A percentile compares a stretch with the other conserved stretches of the same genome.
phyloP scores from a whole-genome alignment of 2,329 filamentous ascomycete species.

The Neodidymelliopsis sp. region DNA sequence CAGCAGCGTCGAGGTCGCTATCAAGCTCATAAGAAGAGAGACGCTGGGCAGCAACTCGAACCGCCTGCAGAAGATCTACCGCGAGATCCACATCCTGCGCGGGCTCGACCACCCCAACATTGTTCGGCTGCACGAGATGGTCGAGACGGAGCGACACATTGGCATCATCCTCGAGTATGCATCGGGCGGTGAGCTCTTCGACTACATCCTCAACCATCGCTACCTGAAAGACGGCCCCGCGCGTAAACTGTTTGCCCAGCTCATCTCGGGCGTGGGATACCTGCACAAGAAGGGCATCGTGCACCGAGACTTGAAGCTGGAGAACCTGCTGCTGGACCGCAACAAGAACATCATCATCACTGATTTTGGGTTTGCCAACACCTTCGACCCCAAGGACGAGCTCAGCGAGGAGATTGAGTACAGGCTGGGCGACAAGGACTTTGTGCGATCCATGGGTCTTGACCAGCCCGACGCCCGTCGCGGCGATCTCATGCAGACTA shows the following conservation, averaged over 20 bases:
- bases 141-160: constrained; percentile 95
- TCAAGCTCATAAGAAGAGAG: constrained; percentile 96
- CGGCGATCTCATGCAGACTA: constrained; percentile 98
- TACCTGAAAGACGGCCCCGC: constrained; percentile 95
- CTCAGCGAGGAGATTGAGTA: constrained; percentile 89
- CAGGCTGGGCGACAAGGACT: constrained; percentile 85
- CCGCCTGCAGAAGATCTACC: constrained; percentile 93
- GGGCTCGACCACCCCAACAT: constrained; percentile 95
- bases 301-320: constrained; percentile 93
- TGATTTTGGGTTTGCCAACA: constrained; percentile 98
- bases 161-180: constrained; percentile 98
- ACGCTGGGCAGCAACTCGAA: constrained; percentile 87
- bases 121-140: constrained; percentile 96
- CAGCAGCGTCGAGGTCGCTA: constrained; percentile 89
- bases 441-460: constrained; percentile 83
- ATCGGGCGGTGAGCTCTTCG: constrained; percentile 95
- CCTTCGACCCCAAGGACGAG: constrained; percentile 89
- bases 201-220: constrained; percentile 96
- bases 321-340: constrained; percentile 92
- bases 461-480: constrained; percentile 80
- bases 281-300: constrained; percentile 99
- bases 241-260: constrained; percentile 88
- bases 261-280: constrained; percentile 96
- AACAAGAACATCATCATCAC: constrained; percentile 99
- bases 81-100: constrained; percentile 90